Conservation (phyloP, 2,329 filamentous ascomycete genomes). For the Cladosporium sphaerospermum region DNA sequence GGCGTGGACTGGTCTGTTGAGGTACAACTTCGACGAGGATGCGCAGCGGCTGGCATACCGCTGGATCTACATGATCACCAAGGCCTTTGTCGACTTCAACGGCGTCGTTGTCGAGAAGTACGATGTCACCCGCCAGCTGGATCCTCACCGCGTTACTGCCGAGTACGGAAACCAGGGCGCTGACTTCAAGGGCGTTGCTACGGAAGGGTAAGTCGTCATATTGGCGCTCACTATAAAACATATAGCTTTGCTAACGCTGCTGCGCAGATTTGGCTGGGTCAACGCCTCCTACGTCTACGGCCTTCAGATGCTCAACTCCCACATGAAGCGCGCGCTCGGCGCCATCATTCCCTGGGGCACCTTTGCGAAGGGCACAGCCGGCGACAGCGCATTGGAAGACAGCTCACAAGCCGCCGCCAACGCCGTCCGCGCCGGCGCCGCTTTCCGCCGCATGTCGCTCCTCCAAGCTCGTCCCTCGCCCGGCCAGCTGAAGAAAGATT, state of each 20-base stretch:
- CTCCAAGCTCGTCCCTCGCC: background rate
- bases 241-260: slow-evolving; percentile 10
- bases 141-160: slow-evolving; percentile 89
- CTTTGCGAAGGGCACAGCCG: slow-evolving; percentile 56
- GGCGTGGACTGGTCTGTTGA: slow-evolving; percentile 85
- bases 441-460: background rate
- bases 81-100: slow-evolving; percentile 97
- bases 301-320: slow-evolving; percentile 77
- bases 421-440: background rate
- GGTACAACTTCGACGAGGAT: slow-evolving; percentile 87
- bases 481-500: background rate
- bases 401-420: background rate
- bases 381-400: slow-evolving; percentile 13
- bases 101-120: slow-evolving; percentile 99
- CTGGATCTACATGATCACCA: slow-evolving; percentile 98
- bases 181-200: slow-evolving; percentile 91
- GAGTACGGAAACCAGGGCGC: slow-evolving; percentile 97
- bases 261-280: slow-evolving; percentile 85
- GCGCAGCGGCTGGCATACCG: slow-evolving; percentile 87
- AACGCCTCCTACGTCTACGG: slow-evolving; percentile 97
- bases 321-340: slow-evolving; percentile 83
- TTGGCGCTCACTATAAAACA: background rate
- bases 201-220: slow-evolving; percentile 75
- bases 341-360: slow-evolving; percentile 81
- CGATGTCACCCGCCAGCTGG: slow-evolving; percentile 82